Evolutionary conservation across 257 asterid species (phyloP), one percentile per base, ranked within the genome.

Genomic region (Scutellaria barbata): DNA sequence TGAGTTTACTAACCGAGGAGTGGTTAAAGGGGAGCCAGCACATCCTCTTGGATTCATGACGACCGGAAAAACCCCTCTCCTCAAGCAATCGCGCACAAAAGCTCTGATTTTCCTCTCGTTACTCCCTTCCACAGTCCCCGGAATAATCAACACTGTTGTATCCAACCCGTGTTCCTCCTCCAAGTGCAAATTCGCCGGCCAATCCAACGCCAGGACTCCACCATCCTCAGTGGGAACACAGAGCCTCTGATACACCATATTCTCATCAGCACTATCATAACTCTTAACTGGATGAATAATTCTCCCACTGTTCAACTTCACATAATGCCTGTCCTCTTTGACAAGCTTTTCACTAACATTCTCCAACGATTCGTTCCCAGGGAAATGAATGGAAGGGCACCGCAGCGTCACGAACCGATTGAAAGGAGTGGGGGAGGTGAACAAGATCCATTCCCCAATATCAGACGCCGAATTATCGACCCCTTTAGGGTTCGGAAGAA

Each of bases 21-120:
- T 92, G 30, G 93, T 91, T 66, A 95, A 70, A 3, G 99, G 99
- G 4, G 99, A 92, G 67, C 90, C 90, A 13, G 97, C 99, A 79
- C 98, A 95, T 17, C 99, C 99, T 69, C 99, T 84, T 9, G 99
- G 99, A 83, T 95, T 95, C 95, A 95, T 81, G 42, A 95, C 98
- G 68, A 92, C 81, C 0, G 99, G 98, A 66, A 95, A 95, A 71
- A 77, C 79, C 59, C 99, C 98, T 72, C 89, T 74, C 79, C 84
- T 85, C 83, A 92, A 77, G 83, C 96, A 86, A 69, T 84, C 93
- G 17, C 83, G 77, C 13, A 88, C 93, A 45, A 92, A 84, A 17
- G 40, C 77, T 84, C 78, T 78, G 46, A 92, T 80, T 53, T 76
- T 74, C 74, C 54, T 70, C 82, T 88, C 95, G 64, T 74, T 75